Base-by-base conservation (phyloP, 139 green algal species). In the Micromonas pusilla region DNA sequence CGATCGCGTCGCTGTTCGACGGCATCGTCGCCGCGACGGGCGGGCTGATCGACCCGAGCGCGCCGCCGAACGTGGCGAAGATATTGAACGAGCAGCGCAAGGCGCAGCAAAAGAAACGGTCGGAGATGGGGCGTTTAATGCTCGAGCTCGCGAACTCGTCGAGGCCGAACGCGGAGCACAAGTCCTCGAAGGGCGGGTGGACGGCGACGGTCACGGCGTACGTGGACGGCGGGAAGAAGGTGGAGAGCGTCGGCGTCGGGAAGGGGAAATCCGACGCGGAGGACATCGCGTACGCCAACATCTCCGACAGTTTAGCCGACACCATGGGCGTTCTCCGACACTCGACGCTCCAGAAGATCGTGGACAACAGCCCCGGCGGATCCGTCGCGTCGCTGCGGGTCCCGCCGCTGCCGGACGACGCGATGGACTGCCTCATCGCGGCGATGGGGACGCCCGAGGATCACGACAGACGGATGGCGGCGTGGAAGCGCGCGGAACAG, bases 191-290 rank as follows among this genome's bases (percentile, higher is more conserved):
- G 26, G 63, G 21, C 31, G n/a, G 63, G 30, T 73, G 34, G 34
- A 25, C n/a, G 32, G 33, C 66, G 66, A 36, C n/a, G 66, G 31
- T 73, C 16, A 53, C 66, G 26, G 31, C 21, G 30, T 73, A 53
- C 33, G 33, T 73, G 21, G 66, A 73, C 66, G 66, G 66, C 0
- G 66, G 66, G 13, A 73, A 73, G 33, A 73, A 73, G 33, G 21
- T 73, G 2, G 66, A 57, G 23, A 36, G 32, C 37, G 5, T 53
- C 2, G 66, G 66, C n/a, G n/a, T 31, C 32, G 66, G 32, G 1
- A 28, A 1, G 2, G n/a, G 30, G n/a, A 73, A 73, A 25, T 23
- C 32, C 5, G 66, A 53, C 26, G 33, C 32, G 30, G 66, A 73
- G 5, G 33, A n/a, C 2, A 26, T 30, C 3, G 66, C 66, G 23